Evolutionary conservation across 192 early-diverging fungal genomes (phyloP), one percentile per base, ranked within the genome.

Genomic region (Backusella sp.): DNA sequence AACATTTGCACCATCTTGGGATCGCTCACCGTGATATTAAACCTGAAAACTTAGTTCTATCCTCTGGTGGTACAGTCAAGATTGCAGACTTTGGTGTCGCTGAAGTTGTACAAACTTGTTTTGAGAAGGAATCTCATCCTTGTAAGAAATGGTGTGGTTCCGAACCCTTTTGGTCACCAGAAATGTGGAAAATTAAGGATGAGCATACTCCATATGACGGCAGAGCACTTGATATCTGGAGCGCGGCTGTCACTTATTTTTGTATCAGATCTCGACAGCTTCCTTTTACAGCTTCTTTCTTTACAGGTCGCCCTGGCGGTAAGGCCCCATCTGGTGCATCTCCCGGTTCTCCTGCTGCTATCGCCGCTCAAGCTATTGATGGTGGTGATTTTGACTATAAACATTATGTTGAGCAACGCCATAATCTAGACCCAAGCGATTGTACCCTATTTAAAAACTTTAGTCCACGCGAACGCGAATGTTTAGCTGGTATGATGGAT

Each of bases 71-170:
- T 75, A 90, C 88, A 26, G 76, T 99, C 74, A 99, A 99, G 81
- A 96, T 99, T 80, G 96, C 97, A 9, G 97, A 99, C 86, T 99
- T 99, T 91, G 98, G 98, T 62, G 96, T 98, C 17, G 94, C 94
- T 3, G 95, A 96, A 76, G 98, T 98, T 12, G 98, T 99, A 86
- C 88, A 92, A 65, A 90, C 89, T 7, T 91, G 90, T 42, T 96
- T 94, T 89, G 91, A 96, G 80, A 89, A 84, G 52, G 78, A 83
- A 56, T 65, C 90, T 65, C 94, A 94, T 79, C 88, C 92, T 65
- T 95, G 94, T 73, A 88, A 91, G 62, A 96, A 97, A n/a, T 83
- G 96, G 66, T 96, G 94, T 80, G 98, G 98, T 28, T 95, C 93
- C 21, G 96, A 96, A 70, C 96, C 96, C 14, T 99, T 98, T 80